Evolutionary conservation across 208 protist species (phyloP).

Genomic region (Leishmania lainsoni): DNA sequence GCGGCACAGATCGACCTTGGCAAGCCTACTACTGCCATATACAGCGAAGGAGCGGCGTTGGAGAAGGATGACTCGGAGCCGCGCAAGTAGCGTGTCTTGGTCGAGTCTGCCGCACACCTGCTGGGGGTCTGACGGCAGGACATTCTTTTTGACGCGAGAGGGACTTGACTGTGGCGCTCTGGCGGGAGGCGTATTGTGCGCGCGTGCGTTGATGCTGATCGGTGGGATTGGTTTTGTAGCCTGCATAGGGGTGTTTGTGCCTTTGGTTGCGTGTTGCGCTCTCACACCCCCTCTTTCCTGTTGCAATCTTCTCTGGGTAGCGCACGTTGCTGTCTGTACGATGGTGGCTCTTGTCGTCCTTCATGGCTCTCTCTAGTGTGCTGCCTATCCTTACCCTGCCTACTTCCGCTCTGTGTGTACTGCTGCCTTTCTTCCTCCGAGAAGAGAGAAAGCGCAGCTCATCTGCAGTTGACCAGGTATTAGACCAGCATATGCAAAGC

Average conservation of each 20-base stretch:
- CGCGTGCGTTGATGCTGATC: background rate
- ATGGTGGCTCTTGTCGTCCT: background rate
- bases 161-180: background rate
- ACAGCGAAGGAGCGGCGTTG: background rate
- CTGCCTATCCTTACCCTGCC: background rate
- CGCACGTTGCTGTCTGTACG: background rate
- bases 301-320: background rate
- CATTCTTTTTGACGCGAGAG: background rate
- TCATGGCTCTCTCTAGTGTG: background rate
- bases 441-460: background rate
- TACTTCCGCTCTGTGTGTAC: background rate
- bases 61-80: background rate
- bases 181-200: background rate
- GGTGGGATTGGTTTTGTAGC: background rate
- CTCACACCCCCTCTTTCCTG: background rate
- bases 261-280: background rate
- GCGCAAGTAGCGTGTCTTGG: background rate
- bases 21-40: background rate
- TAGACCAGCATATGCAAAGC: background rate
- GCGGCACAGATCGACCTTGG: constrained; percentile 23
- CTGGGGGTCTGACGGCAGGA: background rate
- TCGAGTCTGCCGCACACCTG: background rate
- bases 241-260: background rate
- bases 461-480: background rate
- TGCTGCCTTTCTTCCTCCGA: background rate